These are phyloP conservation scores for Trichophyton benhamiae DNA, from an alignment of 2,329 filamentous ascomycete species.

Conservation along the genomic window DNA sequence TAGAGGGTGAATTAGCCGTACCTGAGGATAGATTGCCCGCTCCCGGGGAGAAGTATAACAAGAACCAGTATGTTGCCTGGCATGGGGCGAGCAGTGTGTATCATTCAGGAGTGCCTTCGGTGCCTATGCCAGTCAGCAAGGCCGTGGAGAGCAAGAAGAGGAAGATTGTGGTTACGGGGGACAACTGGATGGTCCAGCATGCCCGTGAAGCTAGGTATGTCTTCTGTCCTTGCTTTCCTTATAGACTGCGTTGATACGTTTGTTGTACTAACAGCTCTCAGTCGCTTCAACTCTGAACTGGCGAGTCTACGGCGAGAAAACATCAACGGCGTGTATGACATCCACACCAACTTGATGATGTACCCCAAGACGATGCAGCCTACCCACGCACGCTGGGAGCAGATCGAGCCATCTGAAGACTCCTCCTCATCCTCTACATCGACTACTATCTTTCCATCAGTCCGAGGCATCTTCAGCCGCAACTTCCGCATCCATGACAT, in stretches of 20 bases:
- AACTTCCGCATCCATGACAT: constrained; percentile 54
- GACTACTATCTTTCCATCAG: constrained; percentile 38
- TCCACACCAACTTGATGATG: constrained; percentile 85
- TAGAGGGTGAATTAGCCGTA: constrained; percentile 84
- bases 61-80: constrained; percentile 98
- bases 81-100: constrained; percentile 94
- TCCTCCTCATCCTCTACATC: constrained; percentile 6
- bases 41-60: constrained; percentile 82
- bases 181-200: constrained; percentile 96
- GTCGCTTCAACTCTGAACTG: constrained; percentile 71
- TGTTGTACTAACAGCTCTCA: constrained; percentile 28
- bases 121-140: constrained; percentile 65
- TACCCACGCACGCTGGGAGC: constrained; percentile 71
- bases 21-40: constrained; percentile 68
- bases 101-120: constrained; percentile 64
- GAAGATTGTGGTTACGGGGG: constrained; percentile 76
- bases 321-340: constrained; percentile 70
- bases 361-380: constrained; percentile 83
- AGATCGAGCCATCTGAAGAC: constrained; percentile 39
- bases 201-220: constrained; percentile 75
- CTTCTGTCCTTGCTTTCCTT: background rate
- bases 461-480: constrained; percentile 46
- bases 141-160: constrained; percentile 64
- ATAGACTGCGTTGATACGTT: too few relatives aligned
- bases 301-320: constrained; percentile 56